A percentile compares a stretch with the other conserved stretches of the same genome.
These are phyloP conservation scores for Cryphonectria japonica DNA, from an alignment of 2,329 filamentous ascomycete genomes.

Conservation along the genomic window DNA sequence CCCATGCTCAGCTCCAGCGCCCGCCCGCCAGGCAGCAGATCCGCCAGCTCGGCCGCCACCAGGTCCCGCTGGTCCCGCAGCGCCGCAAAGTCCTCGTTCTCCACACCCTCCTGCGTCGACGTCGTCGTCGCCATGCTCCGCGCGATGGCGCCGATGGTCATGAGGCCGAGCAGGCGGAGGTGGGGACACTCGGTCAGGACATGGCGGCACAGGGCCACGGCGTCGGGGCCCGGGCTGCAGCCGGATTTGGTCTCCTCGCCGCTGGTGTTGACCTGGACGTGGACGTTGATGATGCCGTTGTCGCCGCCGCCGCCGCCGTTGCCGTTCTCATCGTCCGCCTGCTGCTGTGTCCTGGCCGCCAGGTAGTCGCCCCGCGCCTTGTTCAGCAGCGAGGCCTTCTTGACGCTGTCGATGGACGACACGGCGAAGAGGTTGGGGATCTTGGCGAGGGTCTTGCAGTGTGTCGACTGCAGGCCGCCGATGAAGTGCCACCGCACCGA, in stretches of 20 bases:
- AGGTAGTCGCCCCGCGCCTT: constrained; percentile 65
- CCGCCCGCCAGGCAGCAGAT: constrained; percentile 41
- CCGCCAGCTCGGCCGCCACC: constrained; percentile 64
- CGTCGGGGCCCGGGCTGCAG: constrained; percentile 67
- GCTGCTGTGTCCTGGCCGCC: constrained; percentile 31
- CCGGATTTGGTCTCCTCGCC: constrained; percentile 86
- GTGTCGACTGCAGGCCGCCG: constrained; percentile 86
- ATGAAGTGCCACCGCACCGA: constrained; percentile 95
- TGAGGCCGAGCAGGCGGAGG: constrained; percentile 78
- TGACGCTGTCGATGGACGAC: constrained; percentile 83
- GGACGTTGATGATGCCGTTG: constrained; percentile 62
- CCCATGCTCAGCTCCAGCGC: constrained; percentile 93
- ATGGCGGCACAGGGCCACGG: constrained; percentile 67
- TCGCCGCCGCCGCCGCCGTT: neutral
- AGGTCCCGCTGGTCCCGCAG: constrained; percentile 72
- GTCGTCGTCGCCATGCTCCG: constrained; percentile 73
- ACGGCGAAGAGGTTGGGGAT: constrained; percentile 91
- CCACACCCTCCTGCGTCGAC: constrained; percentile 67
- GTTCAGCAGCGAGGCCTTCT: constrained; percentile 85
- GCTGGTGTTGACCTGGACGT: constrained; percentile 95
- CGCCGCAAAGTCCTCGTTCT: constrained; percentile 86
- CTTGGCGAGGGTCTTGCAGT: constrained; percentile 84
- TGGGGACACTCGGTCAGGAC: constrained; percentile 70
- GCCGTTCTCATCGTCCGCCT: neutral
- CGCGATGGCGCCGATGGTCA: constrained; percentile 97